Evolutionary conservation across 192 early-diverging fungal species (phyloP).

Genomic region (Phycomyces blakesleeanus): DNA sequence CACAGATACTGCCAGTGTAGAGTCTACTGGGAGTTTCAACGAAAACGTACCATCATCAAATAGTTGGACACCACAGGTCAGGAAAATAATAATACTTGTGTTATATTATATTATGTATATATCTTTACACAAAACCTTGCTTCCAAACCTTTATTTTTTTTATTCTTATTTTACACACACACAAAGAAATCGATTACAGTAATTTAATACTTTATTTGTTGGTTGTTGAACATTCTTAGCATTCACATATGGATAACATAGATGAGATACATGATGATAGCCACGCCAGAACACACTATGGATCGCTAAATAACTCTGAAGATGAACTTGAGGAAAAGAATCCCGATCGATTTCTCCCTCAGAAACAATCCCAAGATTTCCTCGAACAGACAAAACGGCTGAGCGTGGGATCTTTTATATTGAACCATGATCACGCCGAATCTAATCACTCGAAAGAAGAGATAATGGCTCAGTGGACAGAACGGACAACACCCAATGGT

Average conservation of each 20-base stretch:
- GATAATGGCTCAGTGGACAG: slow-evolving; percentile 50
- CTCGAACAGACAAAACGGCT: no score
- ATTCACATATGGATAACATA: neutral
- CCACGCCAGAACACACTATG: neutral
- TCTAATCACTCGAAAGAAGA: slow-evolving; percentile 4
- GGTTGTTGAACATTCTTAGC: neutral
- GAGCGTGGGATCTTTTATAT: neutral
- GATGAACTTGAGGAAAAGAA: neutral
- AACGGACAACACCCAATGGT: slow-evolving; percentile 48
- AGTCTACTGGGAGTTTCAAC: no score
- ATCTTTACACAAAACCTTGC: no score
- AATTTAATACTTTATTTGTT: no score
- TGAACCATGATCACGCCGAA: neutral
- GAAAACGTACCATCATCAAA: no score
- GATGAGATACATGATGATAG: neutral
- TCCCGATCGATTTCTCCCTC: neutral
- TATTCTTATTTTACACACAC: no score
- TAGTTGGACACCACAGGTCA: no score
- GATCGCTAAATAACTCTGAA: neutral
- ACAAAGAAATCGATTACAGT: no score
- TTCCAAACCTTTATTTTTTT: no score
- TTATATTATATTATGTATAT: no score
- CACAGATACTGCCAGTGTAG: no score
- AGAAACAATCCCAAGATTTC: neutral
- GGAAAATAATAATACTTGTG: no score